Evolutionary conservation across 1,284 basidiomycete genomes (phyloP), one percentile per base, ranked within the genome.

Genomic region (Ganoderma sinense): DNA sequence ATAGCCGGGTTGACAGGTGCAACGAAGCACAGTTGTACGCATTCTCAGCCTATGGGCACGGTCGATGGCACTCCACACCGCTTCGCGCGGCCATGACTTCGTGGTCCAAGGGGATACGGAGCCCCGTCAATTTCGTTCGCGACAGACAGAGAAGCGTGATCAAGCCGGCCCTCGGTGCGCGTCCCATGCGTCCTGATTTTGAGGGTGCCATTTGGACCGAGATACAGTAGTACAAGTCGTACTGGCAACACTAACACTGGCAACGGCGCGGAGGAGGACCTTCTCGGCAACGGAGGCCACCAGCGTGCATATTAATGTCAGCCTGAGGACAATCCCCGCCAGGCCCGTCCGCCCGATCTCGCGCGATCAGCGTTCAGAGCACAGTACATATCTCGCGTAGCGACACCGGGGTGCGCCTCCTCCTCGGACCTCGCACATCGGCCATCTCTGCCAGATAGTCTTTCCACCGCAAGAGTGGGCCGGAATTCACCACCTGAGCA

Each of bases 1-100:
- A 73, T 73, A 66, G 72, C 72, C 72, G 72, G 68, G 20, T 20
- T 66, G 68, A 58, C 68, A 69, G 64, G 53, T 65, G 67, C 59
- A 39, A 33, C 66, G 69, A 66, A 59, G 18, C 62, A 23, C 45
- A 62, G 67, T 48, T 48, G 11, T 64, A 53, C 67, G 66, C 51
- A n/a, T 72, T 69, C 67, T 68, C 69, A 69, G 67, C 64, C 69
- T 73, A 65, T 39, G 55, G 60, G 31, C 53, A 56, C 31, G 45
- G 68, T 45, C 61, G 59, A 39, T 29, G 53, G 53, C 33, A 7
- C 20, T 6, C 56, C 16, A 36, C 31, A 36, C n/a, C 26, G 61
- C 18, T 33, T 63, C 43, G 45, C 45, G 61, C 41, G 61, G n/a
- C 26, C 61, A 18, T 29, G 31, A 26, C 31, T 48, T 20, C 39